These are phyloP conservation scores for Iris pallida DNA, from an alignment of 116 monocot genomes.

Conservation along the genomic window DNA sequence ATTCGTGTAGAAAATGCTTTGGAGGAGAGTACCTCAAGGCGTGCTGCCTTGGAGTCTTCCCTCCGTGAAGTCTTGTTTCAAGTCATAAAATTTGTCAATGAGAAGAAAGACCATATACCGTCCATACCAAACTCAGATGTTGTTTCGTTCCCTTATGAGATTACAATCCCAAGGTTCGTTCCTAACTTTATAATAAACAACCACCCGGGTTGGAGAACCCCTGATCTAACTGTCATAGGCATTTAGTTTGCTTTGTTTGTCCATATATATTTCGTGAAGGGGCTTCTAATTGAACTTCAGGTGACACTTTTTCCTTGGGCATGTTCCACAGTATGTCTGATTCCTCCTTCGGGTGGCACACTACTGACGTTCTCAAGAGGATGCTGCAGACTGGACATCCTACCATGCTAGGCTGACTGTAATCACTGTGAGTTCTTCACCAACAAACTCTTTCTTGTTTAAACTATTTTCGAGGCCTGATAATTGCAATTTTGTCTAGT, in stretches of 20 bases:
- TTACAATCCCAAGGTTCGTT: conserved; percentile 71
- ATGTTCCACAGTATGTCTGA: conserved; percentile 70
- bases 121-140: conserved; percentile 62
- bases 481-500: too few relatives aligned
- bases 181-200: neutral
- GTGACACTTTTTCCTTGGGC: conserved; percentile 34
- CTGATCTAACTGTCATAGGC: neutral
- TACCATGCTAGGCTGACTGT: conserved; percentile 42
- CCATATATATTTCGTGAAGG: conserved; percentile 12
- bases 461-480: too few relatives aligned
- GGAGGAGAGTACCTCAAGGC: conserved; percentile 52
- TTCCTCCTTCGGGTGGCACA: conserved; percentile 77
- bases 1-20: conserved; percentile 26
- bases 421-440: neutral
- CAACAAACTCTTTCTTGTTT: too few relatives aligned
- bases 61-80: conserved; percentile 85
- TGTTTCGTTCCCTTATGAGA: conserved; percentile 81
- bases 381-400: conserved; percentile 91
- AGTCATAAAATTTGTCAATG: conserved; percentile 91
- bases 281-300: conserved; percentile 22
- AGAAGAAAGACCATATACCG: conserved; percentile 91
- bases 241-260: neutral
- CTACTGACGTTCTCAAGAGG: conserved; percentile 74
- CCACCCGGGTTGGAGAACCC: neutral
- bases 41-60: conserved; percentile 56